Evolutionary conservation across 2,329 filamentous ascomycete genomes (phyloP), one percentile per base, ranked within the genome.

Genomic region (Exophiala sp.): DNA sequence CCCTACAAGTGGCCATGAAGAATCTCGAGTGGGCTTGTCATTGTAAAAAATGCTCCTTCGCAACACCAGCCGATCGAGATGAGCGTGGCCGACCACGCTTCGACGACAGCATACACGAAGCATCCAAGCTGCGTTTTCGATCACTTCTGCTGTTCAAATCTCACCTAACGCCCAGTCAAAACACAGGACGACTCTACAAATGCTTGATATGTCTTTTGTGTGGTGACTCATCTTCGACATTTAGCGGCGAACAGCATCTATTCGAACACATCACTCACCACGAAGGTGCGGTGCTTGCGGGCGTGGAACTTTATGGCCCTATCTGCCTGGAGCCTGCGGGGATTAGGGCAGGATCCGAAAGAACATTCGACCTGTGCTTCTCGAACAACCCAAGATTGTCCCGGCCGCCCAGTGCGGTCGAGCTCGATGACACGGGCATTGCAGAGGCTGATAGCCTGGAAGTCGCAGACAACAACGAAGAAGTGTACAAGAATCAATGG

Each of bases 71-170:
- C 10, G 52, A 52, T 16, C 38, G 45, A 44, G 48, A 52, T 14
- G 55, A 58, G 16, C 52, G 35, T 12, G 50, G 52, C 5, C 48
- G 48, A 42, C 52, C 55, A 21, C 48, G 48, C 34, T 58, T 58
- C 20, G 55, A 58, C 32, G 55, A 58, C 35, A 45, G 40, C 29
- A 14, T 47, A 10, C 50, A 58, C 38, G 32, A 45, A 29, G 47
- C 48, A 10, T 29, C 39, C 14, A 47, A 36, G 20, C n/a, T 55
- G 2, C 55, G 55, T 16, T 58, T 54, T 38, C 55, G 55, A 4
- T 45, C 52, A 16, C 43, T 58, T 5, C n/a, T 58, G 2, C 46
- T 55, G 12, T 55, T 58, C 52, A 58, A 58, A 33, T 52, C 52
- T 32, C 55, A 58, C 41, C 32, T 58, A n/a, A 16, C 55, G 12